Evolutionary conservation across 2,329 filamentous ascomycete genomes (phyloP).

Genomic region (Exophiala calicioides): DNA sequence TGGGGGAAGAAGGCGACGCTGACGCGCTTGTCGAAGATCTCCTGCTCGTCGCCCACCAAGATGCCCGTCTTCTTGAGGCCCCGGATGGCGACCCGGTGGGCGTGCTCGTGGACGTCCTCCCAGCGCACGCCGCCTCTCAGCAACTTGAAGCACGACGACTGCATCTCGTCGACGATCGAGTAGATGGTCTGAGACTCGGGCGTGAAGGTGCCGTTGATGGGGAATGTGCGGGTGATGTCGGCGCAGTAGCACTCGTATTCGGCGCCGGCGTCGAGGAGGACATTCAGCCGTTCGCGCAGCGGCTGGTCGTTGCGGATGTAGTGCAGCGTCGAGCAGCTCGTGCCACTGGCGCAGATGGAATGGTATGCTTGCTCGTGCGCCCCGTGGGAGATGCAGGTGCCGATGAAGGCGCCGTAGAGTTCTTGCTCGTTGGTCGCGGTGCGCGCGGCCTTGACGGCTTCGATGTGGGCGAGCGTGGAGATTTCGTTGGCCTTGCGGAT

Average conservation of each 20-base stretch:
- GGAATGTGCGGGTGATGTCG: constrained; percentile 87
- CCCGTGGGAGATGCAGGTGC: constrained; percentile 69
- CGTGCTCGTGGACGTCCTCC: constrained; percentile 70
- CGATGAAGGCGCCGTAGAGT: constrained; percentile 75
- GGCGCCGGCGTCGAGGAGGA: constrained; percentile 84
- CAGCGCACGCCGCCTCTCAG: constrained; percentile 70
- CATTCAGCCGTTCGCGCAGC: constrained; percentile 67
- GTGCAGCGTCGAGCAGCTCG: constrained; percentile 83
- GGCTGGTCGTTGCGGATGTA: constrained; percentile 78
- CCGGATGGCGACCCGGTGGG: constrained; percentile 69
- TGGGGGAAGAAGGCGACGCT: constrained; percentile 91
- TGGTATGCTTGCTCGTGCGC: constrained; percentile 81
- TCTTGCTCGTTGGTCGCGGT: constrained; percentile 74
- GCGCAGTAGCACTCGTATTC: constrained; percentile 85
- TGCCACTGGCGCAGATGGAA: constrained; percentile 81
- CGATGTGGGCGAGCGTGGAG: constrained; percentile 73
- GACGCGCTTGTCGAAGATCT: constrained; percentile 75
- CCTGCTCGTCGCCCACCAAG: constrained; percentile 65
- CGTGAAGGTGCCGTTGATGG: constrained; percentile 70
- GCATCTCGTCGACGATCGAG: constrained; percentile 77
- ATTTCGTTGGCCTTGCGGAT: constrained; percentile 80
- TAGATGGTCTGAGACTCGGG: constrained; percentile 73
- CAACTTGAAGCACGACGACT: constrained; percentile 68
- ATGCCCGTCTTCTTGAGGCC: constrained; percentile 73
- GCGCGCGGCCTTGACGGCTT: constrained; percentile 66